Conservation (phyloP, 371 early-diverging fungal genomes). For the Mortierella sp. region DNA sequence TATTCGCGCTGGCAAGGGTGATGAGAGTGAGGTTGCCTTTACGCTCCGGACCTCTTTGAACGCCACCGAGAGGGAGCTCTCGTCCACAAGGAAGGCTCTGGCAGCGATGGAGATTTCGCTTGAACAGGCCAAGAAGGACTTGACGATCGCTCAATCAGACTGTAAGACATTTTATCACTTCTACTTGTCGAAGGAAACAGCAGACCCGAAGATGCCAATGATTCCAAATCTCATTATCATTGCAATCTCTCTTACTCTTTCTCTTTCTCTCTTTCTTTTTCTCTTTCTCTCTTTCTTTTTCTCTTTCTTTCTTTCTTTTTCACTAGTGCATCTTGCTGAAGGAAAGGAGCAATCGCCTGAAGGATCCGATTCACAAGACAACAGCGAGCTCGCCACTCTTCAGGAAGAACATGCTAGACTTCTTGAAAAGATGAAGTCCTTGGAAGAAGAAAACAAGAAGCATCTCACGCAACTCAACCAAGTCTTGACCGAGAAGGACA, state of each 20-base stretch:
- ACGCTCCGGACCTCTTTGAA: slow-evolving; percentile 47
- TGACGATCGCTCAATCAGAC: slow-evolving; percentile 52
- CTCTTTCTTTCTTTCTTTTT: neutral
- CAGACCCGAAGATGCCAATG: too few relatives aligned
- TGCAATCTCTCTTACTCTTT: too few relatives aligned
- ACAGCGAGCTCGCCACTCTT: slow-evolving; percentile 25
- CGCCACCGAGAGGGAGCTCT: slow-evolving; percentile 56
- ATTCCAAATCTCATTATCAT: neutral
- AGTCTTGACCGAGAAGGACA: slow-evolving; percentile 37
- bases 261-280: neutral
- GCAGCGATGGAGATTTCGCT: slow-evolving; percentile 56
- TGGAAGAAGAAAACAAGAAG: slow-evolving; percentile 49
- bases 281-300: neutral
- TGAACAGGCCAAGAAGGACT: slow-evolving; percentile 53
- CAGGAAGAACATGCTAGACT: slow-evolving; percentile 22
- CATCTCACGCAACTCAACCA: slow-evolving; percentile 37
- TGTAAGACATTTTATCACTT: slow-evolving; percentile 24
- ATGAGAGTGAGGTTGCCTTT: slow-evolving; percentile 55
- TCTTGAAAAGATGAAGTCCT: slow-evolving; percentile 23
- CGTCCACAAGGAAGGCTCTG: slow-evolving; percentile 54
- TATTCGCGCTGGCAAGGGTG: slow-evolving; percentile 56
- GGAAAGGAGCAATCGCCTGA: slow-evolving; percentile 11
- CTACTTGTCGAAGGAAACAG: neutral
- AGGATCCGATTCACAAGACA: slow-evolving; percentile 19
- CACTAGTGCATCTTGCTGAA: slow-evolving; percentile 38